These are phyloP conservation scores for Lepidium didymum DNA, from an alignment of 345 rosid genomes.

Conservation along the genomic window DNA sequence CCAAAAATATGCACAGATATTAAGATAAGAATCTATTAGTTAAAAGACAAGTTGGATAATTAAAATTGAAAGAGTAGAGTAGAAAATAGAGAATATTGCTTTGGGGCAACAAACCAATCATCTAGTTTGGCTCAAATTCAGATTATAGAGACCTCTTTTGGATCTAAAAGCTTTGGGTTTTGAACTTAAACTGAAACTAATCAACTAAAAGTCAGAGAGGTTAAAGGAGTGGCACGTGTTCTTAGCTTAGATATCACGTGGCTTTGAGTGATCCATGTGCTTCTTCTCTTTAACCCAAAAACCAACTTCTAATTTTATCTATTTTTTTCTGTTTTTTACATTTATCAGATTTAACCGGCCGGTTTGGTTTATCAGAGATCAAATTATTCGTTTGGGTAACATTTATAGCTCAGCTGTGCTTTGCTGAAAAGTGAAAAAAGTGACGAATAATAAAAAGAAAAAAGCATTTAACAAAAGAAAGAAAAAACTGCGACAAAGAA, in stretches of 20 bases:
- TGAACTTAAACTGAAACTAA: conserved; percentile 17
- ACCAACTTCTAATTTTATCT: neutral
- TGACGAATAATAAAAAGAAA: neutral
- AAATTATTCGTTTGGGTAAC: neutral
- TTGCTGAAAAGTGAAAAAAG: conserved; percentile 15
- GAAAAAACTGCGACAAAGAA: neutral
- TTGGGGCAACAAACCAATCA: conserved; percentile 26
- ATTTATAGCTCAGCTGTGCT: neutral
- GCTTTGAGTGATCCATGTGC: conserved; percentile 30
- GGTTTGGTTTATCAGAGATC: neutral
- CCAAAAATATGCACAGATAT: conserved; percentile 3
- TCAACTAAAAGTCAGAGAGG: conserved; percentile 30
- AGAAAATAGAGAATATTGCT: conserved; percentile 11
- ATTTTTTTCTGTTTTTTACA: neutral
- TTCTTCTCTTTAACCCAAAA: conserved; percentile 19
- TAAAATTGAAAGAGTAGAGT: neutral
- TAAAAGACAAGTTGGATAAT: neutral
- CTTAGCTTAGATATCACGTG: conserved; percentile 29
- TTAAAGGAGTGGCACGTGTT: conserved; percentile 26
- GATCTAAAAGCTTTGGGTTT: conserved; percentile 27
- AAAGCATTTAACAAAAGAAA: neutral
- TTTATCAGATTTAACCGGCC: neutral
- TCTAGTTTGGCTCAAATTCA: conserved; percentile 33
- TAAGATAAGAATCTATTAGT: conserved; percentile 5
- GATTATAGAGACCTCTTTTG: conserved; percentile 32